phyloP scores from a whole-genome alignment of 805 yeast species.

The Blastobotrys chiropterorum region DNA sequence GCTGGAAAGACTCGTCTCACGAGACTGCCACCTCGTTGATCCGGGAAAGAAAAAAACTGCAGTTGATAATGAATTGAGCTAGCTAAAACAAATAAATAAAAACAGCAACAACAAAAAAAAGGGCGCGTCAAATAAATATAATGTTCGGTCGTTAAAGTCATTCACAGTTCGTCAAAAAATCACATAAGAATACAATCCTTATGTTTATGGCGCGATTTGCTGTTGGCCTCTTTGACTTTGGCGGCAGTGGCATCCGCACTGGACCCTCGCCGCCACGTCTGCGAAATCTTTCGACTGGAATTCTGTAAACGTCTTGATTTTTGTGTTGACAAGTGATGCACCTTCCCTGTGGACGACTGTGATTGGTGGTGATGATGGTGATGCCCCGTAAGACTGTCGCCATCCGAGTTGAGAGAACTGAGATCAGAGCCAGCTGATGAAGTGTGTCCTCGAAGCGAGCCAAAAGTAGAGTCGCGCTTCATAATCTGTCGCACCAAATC shows the following conservation, averaged over 20 bases:
- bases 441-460: slow-evolving; percentile 4
- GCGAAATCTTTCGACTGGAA: background rate
- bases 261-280: background rate
- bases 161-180: background rate
- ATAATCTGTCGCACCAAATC: slow-evolving; percentile 87
- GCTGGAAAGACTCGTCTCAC: no score
- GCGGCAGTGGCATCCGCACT: slow-evolving; percentile 1
- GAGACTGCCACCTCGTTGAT: no score
- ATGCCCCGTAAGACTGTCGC: background rate
- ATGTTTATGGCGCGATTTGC: slow-evolving; percentile 4
- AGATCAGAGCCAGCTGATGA: background rate
- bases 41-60: no score
- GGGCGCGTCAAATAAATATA: background rate
- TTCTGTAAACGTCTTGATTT: background rate
- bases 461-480: slow-evolving; percentile 49
- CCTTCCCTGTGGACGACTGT: background rate
- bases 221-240: slow-evolving; percentile 4
- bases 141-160: background rate
- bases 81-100: background rate
- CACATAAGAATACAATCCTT: slow-evolving; percentile 23
- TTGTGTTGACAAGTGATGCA: background rate
- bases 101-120: background rate
- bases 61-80: no score
- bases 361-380: background rate
- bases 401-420: background rate